Base-by-base conservation (phyloP, 352 stramenopile genomes). In the Pythium monospermum region DNA sequence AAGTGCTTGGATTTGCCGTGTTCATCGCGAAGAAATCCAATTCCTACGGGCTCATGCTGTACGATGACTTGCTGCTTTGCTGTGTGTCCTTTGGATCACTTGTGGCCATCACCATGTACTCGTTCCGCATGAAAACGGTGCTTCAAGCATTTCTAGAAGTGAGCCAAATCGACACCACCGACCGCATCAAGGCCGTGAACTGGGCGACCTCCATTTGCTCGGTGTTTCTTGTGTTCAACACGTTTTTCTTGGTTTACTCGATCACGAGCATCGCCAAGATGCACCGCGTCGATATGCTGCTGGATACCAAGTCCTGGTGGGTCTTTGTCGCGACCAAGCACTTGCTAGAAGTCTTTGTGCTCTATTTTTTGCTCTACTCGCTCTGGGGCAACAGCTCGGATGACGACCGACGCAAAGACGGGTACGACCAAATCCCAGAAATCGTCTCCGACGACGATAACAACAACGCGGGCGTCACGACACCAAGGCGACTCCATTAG, bases 81-180 rank as follows among this genome's bases (percentile, higher is more conserved):
- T 59, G 98, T 12, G 52, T 98, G 16, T 95, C 87, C 21, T 65
- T 93, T 16, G 83, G 91, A 3, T 92, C 77, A 45, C 73, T 97
- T 13, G 71, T 96, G 1, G 95, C 91, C 37, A 92, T 98, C 32
- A 91, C 91, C 10, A 89, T 98, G 35, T 98, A 98, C 68, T 97
- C 83, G 40, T 96, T 96, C 68, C 74, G 91, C 44, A 98, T 98
- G 73, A 90, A 95, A 48, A 98, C 91, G 1, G 95, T 98, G 42
- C 69, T 98, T 8, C 92, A 90, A 44, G 97, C 95, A 2, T 85
- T 98, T 37, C 81, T 97, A 5, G 93, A 96, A 33, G 95, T 98
- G 19, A 98, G 96, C 53, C 92, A 98, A 67, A 96, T 98, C 37
- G 94, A 95, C 31, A 98, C 94, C 13, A 96, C 97, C n/a, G 89